phyloP scores from a whole-genome alignment of 2,329 filamentous ascomycete genomes.

The Immersiporthe knoxdaviesiana region DNA sequence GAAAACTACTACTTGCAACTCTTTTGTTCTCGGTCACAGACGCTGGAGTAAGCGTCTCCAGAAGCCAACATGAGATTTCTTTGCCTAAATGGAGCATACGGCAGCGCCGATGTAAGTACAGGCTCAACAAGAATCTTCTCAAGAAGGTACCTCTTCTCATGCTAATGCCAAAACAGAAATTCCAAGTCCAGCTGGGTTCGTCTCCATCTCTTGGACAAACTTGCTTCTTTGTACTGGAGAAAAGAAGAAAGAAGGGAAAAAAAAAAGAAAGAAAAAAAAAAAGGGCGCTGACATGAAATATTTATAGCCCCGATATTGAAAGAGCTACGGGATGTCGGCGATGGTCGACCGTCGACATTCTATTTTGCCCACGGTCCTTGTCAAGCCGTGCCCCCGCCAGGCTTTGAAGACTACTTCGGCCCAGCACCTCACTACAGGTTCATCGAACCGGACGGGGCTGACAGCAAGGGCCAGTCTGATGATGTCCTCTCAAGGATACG shows the following conservation, averaged over 20 bases:
- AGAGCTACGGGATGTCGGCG: slow-evolving; percentile 18
- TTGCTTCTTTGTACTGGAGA: too few species aligned
- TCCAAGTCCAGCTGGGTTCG: slow-evolving; percentile 56
- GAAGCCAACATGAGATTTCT: slow-evolving; percentile 44
- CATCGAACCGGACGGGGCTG: slow-evolving; percentile 53
- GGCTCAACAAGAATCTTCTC: neutral
- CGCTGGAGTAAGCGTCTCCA: neutral
- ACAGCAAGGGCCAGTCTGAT: slow-evolving; percentile 47
- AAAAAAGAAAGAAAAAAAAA: too few species aligned
- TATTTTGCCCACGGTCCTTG: slow-evolving; percentile 26
- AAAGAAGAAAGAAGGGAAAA: too few species aligned
- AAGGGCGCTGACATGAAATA: neutral
- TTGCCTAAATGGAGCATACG: slow-evolving; percentile 56
- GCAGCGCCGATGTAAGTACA: slow-evolving; percentile 52
- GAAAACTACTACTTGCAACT: neutral
- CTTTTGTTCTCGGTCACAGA: too few species aligned
- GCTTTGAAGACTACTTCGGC: slow-evolving; percentile 62
- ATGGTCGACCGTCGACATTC: slow-evolving; percentile 17
- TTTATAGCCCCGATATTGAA: slow-evolving; percentile 32
- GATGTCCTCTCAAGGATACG: slow-evolving; percentile 29
- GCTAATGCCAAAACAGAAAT: slow-evolving; percentile 48
- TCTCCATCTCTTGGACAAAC: neutral
- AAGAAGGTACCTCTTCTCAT: slow-evolving; percentile 3
- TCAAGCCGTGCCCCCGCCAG: slow-evolving; percentile 44
- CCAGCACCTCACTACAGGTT: slow-evolving; percentile 59